Evolutionary conservation across 352 stramenopile genomes (phyloP).

Genomic region (Phytophthora boehmeriae): DNA sequence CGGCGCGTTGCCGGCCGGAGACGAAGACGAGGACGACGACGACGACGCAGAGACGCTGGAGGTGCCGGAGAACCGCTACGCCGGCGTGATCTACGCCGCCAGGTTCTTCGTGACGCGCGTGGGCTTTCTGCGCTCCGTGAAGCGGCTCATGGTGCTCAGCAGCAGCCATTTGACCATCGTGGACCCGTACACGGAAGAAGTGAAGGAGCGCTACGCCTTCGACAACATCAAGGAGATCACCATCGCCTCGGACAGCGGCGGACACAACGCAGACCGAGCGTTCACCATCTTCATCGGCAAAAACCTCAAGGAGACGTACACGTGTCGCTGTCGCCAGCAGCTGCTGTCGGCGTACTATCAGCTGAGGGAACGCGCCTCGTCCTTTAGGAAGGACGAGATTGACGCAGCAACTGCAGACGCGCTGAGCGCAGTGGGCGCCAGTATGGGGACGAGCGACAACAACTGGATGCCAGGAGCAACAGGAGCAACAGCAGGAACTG

Average conservation of each 20-base stretch:
- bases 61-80: constrained; percentile 68
- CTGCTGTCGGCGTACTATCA: constrained; percentile 88
- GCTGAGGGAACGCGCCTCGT: constrained; percentile 80
- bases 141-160: constrained; percentile 82
- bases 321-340: constrained; percentile 81
- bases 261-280: constrained; percentile 68
- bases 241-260: constrained; percentile 67
- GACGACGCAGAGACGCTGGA: constrained; percentile 51
- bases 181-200: constrained; percentile 85
- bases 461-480: constrained; percentile 32
- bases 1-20: constrained; percentile 29
- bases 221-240: constrained; percentile 91
- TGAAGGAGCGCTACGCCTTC: constrained; percentile 87
- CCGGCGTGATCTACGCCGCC: constrained; percentile 83
- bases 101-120: constrained; percentile 88
- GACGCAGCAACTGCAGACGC: constrained; percentile 52
- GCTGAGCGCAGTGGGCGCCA: constrained; percentile 44
- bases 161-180: constrained; percentile 83
- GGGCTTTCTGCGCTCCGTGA: constrained; percentile 78
- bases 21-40: constrained; percentile 56
- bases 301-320: constrained; percentile 89
- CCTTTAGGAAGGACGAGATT: constrained; percentile 62
- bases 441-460: constrained; percentile 35
- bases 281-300: constrained; percentile 89
- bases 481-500: constrained; percentile 16